A percentile compares a stretch with the other conserved stretches of the same genome.
Conservation (phyloP, 345 rosid genomes). For the Aquilaria malaccensis region DNA sequence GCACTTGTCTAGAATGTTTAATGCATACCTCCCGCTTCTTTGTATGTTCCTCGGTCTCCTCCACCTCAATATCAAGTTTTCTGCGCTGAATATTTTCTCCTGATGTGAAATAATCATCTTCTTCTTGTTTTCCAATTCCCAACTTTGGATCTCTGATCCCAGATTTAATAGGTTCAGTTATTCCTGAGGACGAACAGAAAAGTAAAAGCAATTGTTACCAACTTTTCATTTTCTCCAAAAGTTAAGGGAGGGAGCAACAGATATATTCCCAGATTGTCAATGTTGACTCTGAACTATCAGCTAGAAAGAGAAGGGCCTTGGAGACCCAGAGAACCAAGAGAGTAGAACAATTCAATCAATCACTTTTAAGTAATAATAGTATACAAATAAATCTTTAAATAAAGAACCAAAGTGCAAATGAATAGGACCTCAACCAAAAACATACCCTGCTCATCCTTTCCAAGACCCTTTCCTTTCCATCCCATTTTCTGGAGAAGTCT, state of each 20-base stretch:
- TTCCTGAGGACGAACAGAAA: slow-evolving; percentile 39
- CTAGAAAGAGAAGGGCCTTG: neutral
- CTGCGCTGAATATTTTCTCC: slow-evolving; percentile 92
- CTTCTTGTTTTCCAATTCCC: slow-evolving; percentile 97
- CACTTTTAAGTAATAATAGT: neutral
- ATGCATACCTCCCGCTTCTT: slow-evolving; percentile 96
- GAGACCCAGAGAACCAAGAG: neutral
- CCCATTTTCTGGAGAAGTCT: slow-evolving; percentile 99
- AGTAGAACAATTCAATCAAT: neutral
- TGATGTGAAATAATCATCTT: slow-evolving; percentile 90
- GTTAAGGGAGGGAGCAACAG: neutral
- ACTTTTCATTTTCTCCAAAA: neutral
- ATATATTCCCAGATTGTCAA: no score
- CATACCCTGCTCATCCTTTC: slow-evolving; percentile 91
- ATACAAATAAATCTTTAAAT: neutral
- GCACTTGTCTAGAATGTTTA: slow-evolving; percentile 18
- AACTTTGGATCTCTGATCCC: slow-evolving; percentile 90
- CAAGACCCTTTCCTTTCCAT: slow-evolving; percentile 97
- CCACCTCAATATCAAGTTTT: slow-evolving; percentile 82
- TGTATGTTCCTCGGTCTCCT: slow-evolving; percentile 80
- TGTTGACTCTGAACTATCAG: neutral
- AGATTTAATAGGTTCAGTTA: slow-evolving; percentile 85
- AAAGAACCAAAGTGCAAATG: neutral
- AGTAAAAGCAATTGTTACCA: neutral
- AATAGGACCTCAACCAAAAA: neutral